phyloP scores from a whole-genome alignment of 345 rosid genomes.

The Balakata baccata region DNA sequence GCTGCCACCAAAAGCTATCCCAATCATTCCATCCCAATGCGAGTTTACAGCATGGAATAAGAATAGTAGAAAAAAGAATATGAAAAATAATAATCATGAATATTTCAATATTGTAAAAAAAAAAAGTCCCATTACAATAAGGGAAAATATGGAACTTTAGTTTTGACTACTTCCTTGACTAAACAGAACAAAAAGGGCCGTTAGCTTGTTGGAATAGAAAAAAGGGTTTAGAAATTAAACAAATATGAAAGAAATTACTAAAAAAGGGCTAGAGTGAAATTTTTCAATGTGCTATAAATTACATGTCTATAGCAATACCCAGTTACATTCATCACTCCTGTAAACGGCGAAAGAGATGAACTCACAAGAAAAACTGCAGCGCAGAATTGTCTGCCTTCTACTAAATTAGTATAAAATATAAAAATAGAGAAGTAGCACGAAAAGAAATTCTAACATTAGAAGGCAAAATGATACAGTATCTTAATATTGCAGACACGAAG shows the following conservation, averaged over 20 bases:
- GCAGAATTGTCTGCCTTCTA: too few relatives aligned
- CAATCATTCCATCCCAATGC: background rate
- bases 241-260: too few relatives aligned
- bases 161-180: background rate
- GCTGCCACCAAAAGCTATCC: slow-evolving; percentile 50
- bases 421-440: background rate
- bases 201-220: too few relatives aligned
- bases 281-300: too few relatives aligned
- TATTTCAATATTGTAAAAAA: too few relatives aligned
- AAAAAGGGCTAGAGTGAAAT: too few relatives aligned
- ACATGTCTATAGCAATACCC: background rate
- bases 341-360: background rate
- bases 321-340: background rate
- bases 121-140: background rate
- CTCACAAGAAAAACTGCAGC: background rate
- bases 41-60: background rate
- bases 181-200: background rate
- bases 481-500: background rate
- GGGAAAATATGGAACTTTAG: background rate
- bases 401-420: background rate
- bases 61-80: background rate
- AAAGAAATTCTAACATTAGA: background rate
- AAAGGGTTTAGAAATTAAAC: too few relatives aligned
- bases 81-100: background rate
- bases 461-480: background rate